phyloP scores from a whole-genome alignment of 2,329 filamentous ascomycete genomes.

The Penicillium paneum region DNA sequence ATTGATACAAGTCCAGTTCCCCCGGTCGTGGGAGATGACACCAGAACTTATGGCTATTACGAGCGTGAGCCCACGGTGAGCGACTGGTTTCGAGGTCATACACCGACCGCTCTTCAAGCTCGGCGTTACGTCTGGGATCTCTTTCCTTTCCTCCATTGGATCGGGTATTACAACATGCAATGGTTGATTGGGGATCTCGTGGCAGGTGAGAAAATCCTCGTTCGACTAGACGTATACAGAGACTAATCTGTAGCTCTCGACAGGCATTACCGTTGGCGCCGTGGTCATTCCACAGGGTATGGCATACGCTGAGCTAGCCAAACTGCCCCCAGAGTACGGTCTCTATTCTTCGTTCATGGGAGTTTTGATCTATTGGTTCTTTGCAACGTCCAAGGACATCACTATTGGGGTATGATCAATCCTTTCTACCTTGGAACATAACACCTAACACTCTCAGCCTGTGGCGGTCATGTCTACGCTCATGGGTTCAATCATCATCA shows the following conservation, averaged over 20 bases:
- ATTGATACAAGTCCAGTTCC: background rate
- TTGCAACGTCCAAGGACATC: constrained; percentile 94
- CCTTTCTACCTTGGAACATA: constrained; percentile 18
- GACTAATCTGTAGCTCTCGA: background rate
- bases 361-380: constrained; percentile 89
- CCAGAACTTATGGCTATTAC: constrained; percentile 52
- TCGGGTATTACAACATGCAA: constrained; percentile 75
- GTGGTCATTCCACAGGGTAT: constrained; percentile 89
- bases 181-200: constrained; percentile 86
- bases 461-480: constrained; percentile 91
- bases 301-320: constrained; percentile 82
- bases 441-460: constrained; percentile 52
- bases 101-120: constrained; percentile 57
- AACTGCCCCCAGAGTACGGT: constrained; percentile 73
- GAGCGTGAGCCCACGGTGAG: constrained; percentile 70
- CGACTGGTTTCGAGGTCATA: constrained; percentile 65
- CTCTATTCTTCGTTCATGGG: constrained; percentile 94
- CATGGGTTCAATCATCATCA: constrained; percentile 71
- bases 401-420: constrained; percentile 74
- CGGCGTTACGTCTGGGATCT: constrained; percentile 62
- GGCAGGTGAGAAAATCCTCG: constrained; percentile 46
- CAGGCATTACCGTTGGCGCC: constrained; percentile 60
- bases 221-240: background rate
- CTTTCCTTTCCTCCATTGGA: constrained; percentile 84
- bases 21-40: constrained; percentile 19